phyloP scores from a whole-genome alignment of 352 stramenopile species.

The Phytophthora palmivora region DNA sequence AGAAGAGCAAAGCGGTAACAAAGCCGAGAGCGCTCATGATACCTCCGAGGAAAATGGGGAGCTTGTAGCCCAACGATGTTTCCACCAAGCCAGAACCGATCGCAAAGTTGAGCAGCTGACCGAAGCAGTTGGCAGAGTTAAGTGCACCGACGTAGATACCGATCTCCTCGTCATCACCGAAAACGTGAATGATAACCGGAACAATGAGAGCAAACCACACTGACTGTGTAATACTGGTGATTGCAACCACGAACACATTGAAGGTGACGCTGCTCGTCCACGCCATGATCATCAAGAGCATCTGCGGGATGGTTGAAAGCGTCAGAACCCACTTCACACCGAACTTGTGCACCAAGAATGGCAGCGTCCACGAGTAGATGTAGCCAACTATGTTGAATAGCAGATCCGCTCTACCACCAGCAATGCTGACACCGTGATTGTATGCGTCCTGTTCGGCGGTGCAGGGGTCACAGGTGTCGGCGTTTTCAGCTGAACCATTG shows the following conservation, averaged over 20 bases:
- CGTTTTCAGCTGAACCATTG: conserved; percentile 37
- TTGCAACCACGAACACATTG: conserved; percentile 48
- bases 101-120: conserved; percentile 72
- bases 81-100: conserved; percentile 59
- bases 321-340: conserved; percentile 56
- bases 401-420: conserved; percentile 46
- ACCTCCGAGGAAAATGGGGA: conserved; percentile 71
- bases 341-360: conserved; percentile 51
- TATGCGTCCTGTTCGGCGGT: conserved; percentile 41
- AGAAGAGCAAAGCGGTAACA: conserved; percentile 55
- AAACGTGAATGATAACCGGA: conserved; percentile 67
- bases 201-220: conserved; percentile 61
- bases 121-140: conserved; percentile 76
- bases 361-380: conserved; percentile 50
- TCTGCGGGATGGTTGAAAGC: conserved; percentile 49
- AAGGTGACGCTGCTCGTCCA: conserved; percentile 47
- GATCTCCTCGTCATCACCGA: conserved; percentile 51
- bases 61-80: conserved; percentile 63
- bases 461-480: conserved; percentile 50
- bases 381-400: conserved; percentile 58
- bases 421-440: conserved; percentile 60
- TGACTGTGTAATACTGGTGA: conserved; percentile 57
- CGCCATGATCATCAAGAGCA: conserved; percentile 58
- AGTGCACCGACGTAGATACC: conserved; percentile 72
- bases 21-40: conserved; percentile 63